A percentile compares a stretch with the other conserved stretches of the same genome.
phyloP scores from a whole-genome alignment of 2,329 filamentous ascomycete species.

The Ceratocystis huliohia region DNA sequence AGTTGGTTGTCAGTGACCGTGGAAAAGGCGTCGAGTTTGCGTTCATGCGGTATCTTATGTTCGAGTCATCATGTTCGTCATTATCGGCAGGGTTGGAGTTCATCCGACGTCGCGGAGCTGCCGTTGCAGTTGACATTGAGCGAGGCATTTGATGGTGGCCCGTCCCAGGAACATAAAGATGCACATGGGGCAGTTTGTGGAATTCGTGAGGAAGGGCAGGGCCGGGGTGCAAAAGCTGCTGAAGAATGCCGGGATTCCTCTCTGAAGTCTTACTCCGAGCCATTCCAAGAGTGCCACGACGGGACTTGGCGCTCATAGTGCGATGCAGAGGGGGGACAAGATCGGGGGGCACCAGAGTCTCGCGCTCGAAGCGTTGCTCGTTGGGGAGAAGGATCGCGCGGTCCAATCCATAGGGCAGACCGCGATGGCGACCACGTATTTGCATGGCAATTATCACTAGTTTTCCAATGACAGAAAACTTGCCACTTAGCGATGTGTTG shows the following conservation, averaged over 20 bases:
- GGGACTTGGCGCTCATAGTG: slow-evolving; percentile 29
- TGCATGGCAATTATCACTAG: slow-evolving; percentile 57
- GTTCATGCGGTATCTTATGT: neutral
- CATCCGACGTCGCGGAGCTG: slow-evolving; percentile 9
- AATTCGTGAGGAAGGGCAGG: slow-evolving; percentile 30
- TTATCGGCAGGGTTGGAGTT: slow-evolving; percentile 17
- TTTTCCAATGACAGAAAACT: slow-evolving; percentile 65
- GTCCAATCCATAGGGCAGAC: slow-evolving; percentile 53
- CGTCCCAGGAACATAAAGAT: slow-evolving; percentile 11
- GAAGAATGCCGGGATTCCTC: slow-evolving; percentile 34
- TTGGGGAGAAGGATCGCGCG: slow-evolving; percentile 48
- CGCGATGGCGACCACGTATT: slow-evolving; percentile 56
- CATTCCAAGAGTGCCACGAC: slow-evolving; percentile 20
- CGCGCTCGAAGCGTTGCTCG: slow-evolving; percentile 42
- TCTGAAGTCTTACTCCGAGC: slow-evolving; percentile 22
- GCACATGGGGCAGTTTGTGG: slow-evolving; percentile 18
- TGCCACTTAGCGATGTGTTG: slow-evolving; percentile 68
- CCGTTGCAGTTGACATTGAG: slow-evolving; percentile 13
- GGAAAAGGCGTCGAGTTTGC: slow-evolving; percentile 4
- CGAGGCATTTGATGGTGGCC: slow-evolving; percentile 9
- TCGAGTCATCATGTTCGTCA: slow-evolving; percentile 13
- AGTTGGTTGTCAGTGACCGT: slow-evolving; percentile 15
- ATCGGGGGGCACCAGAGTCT: slow-evolving; percentile 34
- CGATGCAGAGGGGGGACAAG: slow-evolving; percentile 30
- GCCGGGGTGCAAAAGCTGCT: slow-evolving; percentile 38